A percentile compares a stretch with the other conserved stretches of the same genome.
phyloP scores from a whole-genome alignment of 1,139 yeast genomes.

The Pichia terricola region DNA sequence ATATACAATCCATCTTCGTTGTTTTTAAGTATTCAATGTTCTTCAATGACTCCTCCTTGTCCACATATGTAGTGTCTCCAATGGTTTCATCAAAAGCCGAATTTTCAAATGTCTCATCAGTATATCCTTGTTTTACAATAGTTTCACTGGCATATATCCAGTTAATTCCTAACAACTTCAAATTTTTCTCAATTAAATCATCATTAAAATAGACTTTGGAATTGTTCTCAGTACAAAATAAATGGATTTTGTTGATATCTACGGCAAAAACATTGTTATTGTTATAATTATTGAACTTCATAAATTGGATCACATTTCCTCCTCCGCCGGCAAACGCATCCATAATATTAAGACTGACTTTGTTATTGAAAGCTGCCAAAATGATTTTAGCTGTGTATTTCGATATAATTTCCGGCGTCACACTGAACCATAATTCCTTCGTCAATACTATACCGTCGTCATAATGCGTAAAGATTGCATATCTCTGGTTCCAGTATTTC shows the following conservation, averaged over 20 bases:
- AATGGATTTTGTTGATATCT: conserved; percentile 53
- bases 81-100: not conserved
- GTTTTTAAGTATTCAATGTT: conserved; percentile 12
- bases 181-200: conserved; percentile 30
- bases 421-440: conserved; percentile 80
- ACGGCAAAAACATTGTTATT: conserved; percentile 43
- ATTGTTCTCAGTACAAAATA: conserved; percentile 62
- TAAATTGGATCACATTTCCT: conserved; percentile 84
- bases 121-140: conserved; percentile 14
- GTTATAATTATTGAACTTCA: conserved; percentile 37
- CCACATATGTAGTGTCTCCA: conserved; percentile 16
- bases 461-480: conserved; percentile 46
- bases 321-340: conserved; percentile 96
- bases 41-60: conserved; percentile 12
- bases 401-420: conserved; percentile 79
- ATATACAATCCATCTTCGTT: conserved; percentile 53
- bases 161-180: conserved; percentile 44
- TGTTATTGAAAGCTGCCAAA: conserved; percentile 33
- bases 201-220: conserved; percentile 46
- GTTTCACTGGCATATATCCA: conserved; percentile 35
- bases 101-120: conserved; percentile 5
- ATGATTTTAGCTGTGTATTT: conserved; percentile 51
- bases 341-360: conserved; percentile 23
- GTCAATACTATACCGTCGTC: conserved; percentile 70
- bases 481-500: conserved; percentile 55